These are phyloP conservation scores for Chara braunii DNA, from an alignment of 139 green algal genomes.

Conservation along the genomic window DNA sequence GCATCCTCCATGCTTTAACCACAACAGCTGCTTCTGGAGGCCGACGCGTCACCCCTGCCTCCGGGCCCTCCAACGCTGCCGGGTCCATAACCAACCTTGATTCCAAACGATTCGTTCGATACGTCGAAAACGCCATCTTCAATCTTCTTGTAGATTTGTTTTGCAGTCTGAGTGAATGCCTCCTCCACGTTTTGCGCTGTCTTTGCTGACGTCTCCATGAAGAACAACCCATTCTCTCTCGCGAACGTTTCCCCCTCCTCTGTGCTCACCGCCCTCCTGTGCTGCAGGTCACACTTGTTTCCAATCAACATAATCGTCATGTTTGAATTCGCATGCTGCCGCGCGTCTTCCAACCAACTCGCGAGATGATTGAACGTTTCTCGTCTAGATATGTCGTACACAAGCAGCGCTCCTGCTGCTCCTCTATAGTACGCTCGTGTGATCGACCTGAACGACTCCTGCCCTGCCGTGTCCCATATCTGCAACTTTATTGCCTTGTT, in stretches of 20 bases:
- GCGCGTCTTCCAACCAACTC: slow-evolving; percentile 94
- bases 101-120: too few species aligned
- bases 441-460: slow-evolving; percentile 97
- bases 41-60: too few species aligned
- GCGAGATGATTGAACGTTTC: slow-evolving; percentile 97
- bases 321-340: slow-evolving; percentile 97
- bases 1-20: too few species aligned
- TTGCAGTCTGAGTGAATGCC: slow-evolving; percentile 96
- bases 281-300: slow-evolving; percentile 94
- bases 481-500: slow-evolving; percentile 98
- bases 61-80: too few species aligned
- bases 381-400: slow-evolving; percentile 89
- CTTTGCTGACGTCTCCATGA: slow-evolving; percentile 95
- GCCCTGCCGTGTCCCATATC: slow-evolving; percentile 73
- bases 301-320: slow-evolving; percentile 99
- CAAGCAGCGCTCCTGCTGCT: slow-evolving; percentile 93
- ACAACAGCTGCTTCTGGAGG: too few species aligned
- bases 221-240: slow-evolving; percentile 95
- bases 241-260: slow-evolving; percentile 98
- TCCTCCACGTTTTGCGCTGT: slow-evolving; percentile 98
- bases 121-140: slow-evolving; percentile 90
- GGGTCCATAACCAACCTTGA: too few species aligned
- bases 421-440: slow-evolving; percentile 97
- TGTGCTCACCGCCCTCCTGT: slow-evolving; percentile 80
- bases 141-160: slow-evolving; percentile 97